These are phyloP conservation scores for Phytophthora sansomeana DNA, from an alignment of 352 stramenopile genomes.

Conservation along the genomic window DNA sequence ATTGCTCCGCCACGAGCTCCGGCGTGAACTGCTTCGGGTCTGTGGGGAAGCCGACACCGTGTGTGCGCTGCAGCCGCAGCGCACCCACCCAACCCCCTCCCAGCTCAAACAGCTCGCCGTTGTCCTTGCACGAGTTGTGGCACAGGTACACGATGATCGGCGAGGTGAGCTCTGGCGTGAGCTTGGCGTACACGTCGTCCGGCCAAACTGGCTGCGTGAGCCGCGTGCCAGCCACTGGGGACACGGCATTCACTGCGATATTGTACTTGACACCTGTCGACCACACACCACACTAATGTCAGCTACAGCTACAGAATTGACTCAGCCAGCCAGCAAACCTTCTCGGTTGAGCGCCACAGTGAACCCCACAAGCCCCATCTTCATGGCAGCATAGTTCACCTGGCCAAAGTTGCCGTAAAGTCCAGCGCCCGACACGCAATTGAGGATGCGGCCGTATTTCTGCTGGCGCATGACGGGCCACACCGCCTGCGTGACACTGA, in stretches of 20 bases:
- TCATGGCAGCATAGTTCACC: constrained; percentile 82
- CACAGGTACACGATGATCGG: constrained; percentile 75
- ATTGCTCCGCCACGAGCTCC: constrained; percentile 75
- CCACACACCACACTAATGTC: constrained; percentile 4
- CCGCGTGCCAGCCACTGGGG: constrained; percentile 67
- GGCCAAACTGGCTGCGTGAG: constrained; percentile 76
- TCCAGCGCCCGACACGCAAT: constrained; percentile 68
- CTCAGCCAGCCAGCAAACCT: constrained; percentile 33
- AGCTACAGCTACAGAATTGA: neutral
- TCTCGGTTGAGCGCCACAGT: constrained; percentile 74
- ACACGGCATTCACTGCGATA: constrained; percentile 77
- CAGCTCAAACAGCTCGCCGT: constrained; percentile 66
- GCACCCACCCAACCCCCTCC: constrained; percentile 75
- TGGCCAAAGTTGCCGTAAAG: constrained; percentile 86
- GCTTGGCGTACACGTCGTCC: constrained; percentile 57
- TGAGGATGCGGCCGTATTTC: constrained; percentile 78
- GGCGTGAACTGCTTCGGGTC: constrained; percentile 63
- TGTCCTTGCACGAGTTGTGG: constrained; percentile 61
- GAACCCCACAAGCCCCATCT: constrained; percentile 78
- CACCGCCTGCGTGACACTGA: constrained; percentile 68
- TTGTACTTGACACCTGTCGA: constrained; percentile 77
- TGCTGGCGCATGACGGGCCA: constrained; percentile 78
- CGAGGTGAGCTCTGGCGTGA: constrained; percentile 71
- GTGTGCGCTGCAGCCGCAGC: constrained; percentile 70
- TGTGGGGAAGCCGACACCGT: constrained; percentile 74